Percentiles rank a stretch among this genome's conserved stretches.
These are phyloP conservation scores for Paraconiothyrium brasiliense DNA, from an alignment of 2,329 filamentous ascomycete species.

Conservation along the genomic window DNA sequence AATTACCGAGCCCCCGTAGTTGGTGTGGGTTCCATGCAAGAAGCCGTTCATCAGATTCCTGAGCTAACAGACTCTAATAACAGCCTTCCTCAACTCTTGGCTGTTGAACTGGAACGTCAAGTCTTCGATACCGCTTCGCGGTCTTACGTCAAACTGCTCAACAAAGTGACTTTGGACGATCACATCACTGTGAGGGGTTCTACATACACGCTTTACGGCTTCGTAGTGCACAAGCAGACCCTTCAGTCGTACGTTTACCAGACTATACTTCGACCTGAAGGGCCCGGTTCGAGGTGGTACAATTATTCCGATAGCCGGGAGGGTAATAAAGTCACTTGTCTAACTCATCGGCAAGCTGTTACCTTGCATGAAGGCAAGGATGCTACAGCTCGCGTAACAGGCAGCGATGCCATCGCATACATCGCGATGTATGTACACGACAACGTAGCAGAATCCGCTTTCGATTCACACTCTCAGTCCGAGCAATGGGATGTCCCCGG, in stretches of 20 bases:
- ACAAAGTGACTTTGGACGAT: conserved; percentile 66
- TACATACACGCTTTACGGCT: conserved; percentile 67
- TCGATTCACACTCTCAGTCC: conserved; percentile 55
- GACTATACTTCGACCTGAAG: conserved; percentile 66
- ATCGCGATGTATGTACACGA: conserved; percentile 65
- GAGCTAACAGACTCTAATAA: conserved; percentile 33
- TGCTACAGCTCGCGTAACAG: conserved; percentile 47
- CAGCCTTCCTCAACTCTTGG: conserved; percentile 59
- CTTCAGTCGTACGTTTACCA: conserved; percentile 68
- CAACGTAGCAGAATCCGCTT: conserved; percentile 52
- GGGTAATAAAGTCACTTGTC: conserved; percentile 64
- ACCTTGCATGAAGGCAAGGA: conserved; percentile 61
- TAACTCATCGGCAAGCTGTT: conserved; percentile 65
- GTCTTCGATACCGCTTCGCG: conserved; percentile 63
- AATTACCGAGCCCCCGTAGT: conserved; percentile 49
- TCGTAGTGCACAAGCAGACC: conserved; percentile 67
- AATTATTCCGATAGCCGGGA: conserved; percentile 64
- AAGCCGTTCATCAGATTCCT: conserved; percentile 49
- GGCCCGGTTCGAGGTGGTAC: conserved; percentile 66
- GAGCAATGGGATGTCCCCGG: conserved; percentile 58
- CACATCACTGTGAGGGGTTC: conserved; percentile 58
- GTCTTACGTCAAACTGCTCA: conserved; percentile 66
- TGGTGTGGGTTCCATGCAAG: conserved; percentile 51
- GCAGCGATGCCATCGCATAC: conserved; percentile 62
- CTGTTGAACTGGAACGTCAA: conserved; percentile 67